Base-by-base conservation (phyloP, 2,329 filamentous ascomycete species). In the Fragosphaeria purpurea region DNA sequence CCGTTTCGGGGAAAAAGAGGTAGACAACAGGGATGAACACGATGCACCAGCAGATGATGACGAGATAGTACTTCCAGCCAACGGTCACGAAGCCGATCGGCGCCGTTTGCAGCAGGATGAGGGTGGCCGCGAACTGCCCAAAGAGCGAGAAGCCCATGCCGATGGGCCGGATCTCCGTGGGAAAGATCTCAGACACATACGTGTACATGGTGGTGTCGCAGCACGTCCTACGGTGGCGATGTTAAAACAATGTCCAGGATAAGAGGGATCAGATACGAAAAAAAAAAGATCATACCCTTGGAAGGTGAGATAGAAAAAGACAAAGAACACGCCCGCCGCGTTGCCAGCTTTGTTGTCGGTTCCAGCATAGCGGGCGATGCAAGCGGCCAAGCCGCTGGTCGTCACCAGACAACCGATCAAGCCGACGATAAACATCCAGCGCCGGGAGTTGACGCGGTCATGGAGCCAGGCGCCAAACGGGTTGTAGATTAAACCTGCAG, bases 131-230 rank as follows among this genome's bases (percentile, higher is more conserved):
- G 53, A 73, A 74, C 52, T 74, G 71, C 4, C 72, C 73, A 48
- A 76, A 75, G 1, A 76, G 54, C 0, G 70, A 73, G 59, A 75
- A 73, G 0, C 70, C 73, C 64, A 75, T 74, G 7, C 73, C 73
- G 35, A 74, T 76, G 0, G 72, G 67, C 2, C 74, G 66, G 33
- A 76, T 72, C 48, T 75, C 70, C 0, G 71, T 75, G 0, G 71
- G 65, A 45, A 67, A 67, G 38, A 68, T 67, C 53, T 69, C 67
- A 0, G 65, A 65, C 0, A 67, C 58, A 47, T 68, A 68, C 11
- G 63, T 56, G 51, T 69, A 69, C 64, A 68, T 68, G 11, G 67
- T 68, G 0, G 67, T 68, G 49, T 69, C 64, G 11, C 64, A 69
- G 13, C 63, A 59, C 0, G 67, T 69, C 7, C 67, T 70, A 32